Base-by-base conservation (phyloP, 2,329 filamentous ascomycete species). In the Penicillium frequentans region DNA sequence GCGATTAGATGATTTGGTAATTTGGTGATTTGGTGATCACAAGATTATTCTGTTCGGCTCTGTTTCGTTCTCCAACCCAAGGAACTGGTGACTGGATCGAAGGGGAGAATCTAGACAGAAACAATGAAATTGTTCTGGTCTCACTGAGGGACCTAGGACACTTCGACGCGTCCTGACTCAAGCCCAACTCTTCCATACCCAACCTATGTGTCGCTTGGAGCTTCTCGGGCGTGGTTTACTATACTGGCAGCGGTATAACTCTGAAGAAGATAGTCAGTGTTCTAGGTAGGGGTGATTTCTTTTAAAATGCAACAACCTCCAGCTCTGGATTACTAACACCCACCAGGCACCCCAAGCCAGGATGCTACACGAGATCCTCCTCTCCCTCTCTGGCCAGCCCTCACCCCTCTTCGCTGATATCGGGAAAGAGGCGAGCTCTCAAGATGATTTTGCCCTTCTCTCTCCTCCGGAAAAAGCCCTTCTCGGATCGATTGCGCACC, bases 291-390 rank as follows among this genome's bases (percentile, higher is more conserved):
- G 63, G 19, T 44, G 14, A 26, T 14, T 5, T 23, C 39, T 21
- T 6, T 3, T 10, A 13, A 14, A 45, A 16, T 11, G 5, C 5
- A n/a, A 35, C 23, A 19, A 23, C 10, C 11, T 19, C 3, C 27
- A 37, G 19, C 19, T 14, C 16, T 14, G 7, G 3, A 50, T 26
- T 29, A 37, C 53, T 50, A 16, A 56, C 29, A 23, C 37, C 51
- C 24, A n/a, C 21, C 53, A 69, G 66, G 48, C 58, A 65, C 44
- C 48, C 60, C 14, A 58, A 61, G 54, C 57, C 72, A 77, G 68
- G 65, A 99, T 99, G 95, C 90, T 99, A 75, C 95, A 98, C 85
- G 95, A 99, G 82, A 91, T 99, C 79, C 87, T 98, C 76, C 88
- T 99, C 76, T 93, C 93, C 75, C 87, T 98, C 76, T 96, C 93